Evolutionary conservation across 495 filamentous ascomycete genomes (phyloP).

Genomic region (Hypoxylon fragiforme): DNA sequence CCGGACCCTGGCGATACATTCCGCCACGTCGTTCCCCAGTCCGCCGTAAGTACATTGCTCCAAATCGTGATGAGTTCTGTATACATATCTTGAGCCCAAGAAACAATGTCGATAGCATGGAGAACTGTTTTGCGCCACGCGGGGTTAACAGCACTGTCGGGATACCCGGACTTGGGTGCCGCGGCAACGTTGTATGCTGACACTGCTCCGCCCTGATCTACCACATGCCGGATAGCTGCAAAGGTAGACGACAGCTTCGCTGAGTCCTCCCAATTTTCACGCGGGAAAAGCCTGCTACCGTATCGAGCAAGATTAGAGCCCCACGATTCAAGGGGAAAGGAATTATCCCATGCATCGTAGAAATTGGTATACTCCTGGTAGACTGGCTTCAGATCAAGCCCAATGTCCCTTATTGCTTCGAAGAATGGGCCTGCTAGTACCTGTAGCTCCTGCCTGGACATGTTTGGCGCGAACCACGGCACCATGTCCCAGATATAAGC

Average conservation of each 20-base stretch:
- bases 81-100: conserved; percentile 45
- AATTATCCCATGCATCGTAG: conserved; percentile 50
- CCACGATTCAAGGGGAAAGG: conserved; percentile 53
- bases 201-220: conserved; percentile 47
- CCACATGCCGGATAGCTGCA: conserved; percentile 48
- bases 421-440: conserved; percentile 53
- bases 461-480: conserved; percentile 56
- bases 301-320: conserved; percentile 43
- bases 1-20: conserved; percentile 45
- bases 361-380: conserved; percentile 55
- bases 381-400: conserved; percentile 46
- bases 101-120: conserved; percentile 51
- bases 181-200: conserved; percentile 56
- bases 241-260: conserved; percentile 48
- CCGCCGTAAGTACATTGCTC: conserved; percentile 53
- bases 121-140: conserved; percentile 53
- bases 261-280: conserved; percentile 47
- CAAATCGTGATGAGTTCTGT: conserved; percentile 43
- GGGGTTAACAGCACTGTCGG: conserved; percentile 50
- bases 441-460: conserved; percentile 50
- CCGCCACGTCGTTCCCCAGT: conserved; percentile 49
- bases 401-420: conserved; percentile 39
- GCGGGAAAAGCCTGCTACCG: conserved; percentile 57
- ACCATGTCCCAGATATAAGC: conserved; percentile 47
- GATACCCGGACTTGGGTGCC: conserved; percentile 41